Conservation (phyloP, 257 asterid species). For the Leonotis leonurus region DNA sequence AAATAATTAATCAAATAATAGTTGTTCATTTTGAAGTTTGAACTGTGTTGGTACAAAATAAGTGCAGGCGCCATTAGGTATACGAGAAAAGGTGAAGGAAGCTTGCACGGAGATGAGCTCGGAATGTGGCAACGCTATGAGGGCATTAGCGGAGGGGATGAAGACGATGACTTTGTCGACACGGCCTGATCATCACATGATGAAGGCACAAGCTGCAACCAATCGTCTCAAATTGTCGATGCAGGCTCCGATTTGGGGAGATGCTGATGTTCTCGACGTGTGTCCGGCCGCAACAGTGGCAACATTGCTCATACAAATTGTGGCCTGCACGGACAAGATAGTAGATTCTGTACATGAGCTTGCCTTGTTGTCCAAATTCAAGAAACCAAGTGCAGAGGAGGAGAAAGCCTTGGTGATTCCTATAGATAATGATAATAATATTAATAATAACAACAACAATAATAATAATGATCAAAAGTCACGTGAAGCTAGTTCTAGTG, state of each 20-base stretch:
- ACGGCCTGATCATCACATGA: conserved; percentile 13
- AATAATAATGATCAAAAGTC: neutral
- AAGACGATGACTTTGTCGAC: conserved; percentile 31
- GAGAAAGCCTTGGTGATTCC: neutral
- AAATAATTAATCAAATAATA: no score
- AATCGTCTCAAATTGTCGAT: conserved; percentile 20
- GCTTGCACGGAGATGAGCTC: conserved; percentile 36
- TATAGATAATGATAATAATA: neutral
- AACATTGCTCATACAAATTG: conserved; percentile 33
- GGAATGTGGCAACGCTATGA: conserved; percentile 38
- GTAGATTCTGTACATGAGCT: conserved; percentile 43
- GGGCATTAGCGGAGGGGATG: conserved; percentile 33
- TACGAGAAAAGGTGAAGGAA: conserved; percentile 27
- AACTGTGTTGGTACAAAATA: no score
- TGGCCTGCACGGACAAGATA: conserved; percentile 33
- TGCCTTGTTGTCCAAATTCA: conserved; percentile 38
- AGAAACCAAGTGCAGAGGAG: conserved; percentile 6
- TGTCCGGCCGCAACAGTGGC: conserved; percentile 35
- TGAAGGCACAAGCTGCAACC: conserved; percentile 30
- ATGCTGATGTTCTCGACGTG: conserved; percentile 14
- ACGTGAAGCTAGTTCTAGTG: neutral
- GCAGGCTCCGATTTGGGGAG: conserved; percentile 28
- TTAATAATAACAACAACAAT: neutral
- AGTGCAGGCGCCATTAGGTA: conserved; percentile 27
- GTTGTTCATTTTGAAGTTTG: no score